Conservation (phyloP, 768 basidiomycete genomes). For the Boletus insuetus region DNA sequence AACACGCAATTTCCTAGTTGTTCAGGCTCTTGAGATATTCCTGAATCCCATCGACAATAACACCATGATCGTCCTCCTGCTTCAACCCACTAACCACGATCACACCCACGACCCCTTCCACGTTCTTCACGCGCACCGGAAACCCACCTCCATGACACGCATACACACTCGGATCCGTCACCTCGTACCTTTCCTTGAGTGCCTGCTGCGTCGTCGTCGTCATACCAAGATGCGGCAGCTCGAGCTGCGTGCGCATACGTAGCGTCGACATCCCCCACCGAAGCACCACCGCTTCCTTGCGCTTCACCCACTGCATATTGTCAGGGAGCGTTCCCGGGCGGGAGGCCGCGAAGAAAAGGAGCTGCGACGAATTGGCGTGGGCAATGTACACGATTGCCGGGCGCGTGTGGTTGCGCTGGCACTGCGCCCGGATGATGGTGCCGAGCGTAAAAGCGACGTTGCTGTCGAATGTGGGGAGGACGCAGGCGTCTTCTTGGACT, state of each 20-base stretch:
- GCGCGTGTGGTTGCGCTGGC: constrained; percentile 12
- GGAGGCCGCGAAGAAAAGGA: constrained; percentile 31
- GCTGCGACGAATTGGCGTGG: constrained; percentile 28
- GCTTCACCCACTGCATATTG: constrained; percentile 34
- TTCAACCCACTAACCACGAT: constrained; percentile 35
- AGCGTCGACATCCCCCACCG: constrained; percentile 31
- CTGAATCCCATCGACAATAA: constrained; percentile 29
- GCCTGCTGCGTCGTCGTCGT: background rate
- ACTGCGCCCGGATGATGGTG: constrained; percentile 21
- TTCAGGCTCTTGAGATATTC: background rate
- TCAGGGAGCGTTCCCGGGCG: constrained; percentile 30
- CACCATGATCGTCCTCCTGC: constrained; percentile 31
- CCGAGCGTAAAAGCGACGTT: constrained; percentile 36
- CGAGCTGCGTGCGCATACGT: constrained; percentile 18
- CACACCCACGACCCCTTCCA: constrained; percentile 35
- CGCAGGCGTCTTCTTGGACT: constrained; percentile 25
- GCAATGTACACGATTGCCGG: constrained; percentile 30
- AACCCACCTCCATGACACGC: constrained; percentile 34
- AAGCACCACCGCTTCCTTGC: constrained; percentile 32
- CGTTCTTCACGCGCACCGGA: constrained; percentile 32
- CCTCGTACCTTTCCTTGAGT: constrained; percentile 20
- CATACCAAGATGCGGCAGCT: background rate
- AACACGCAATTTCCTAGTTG: no score
- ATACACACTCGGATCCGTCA: constrained; percentile 29
- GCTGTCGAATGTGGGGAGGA: constrained; percentile 29